Conservation (phyloP, 2,329 filamentous ascomycete species). For the Thielaviopsis musarum region DNA sequence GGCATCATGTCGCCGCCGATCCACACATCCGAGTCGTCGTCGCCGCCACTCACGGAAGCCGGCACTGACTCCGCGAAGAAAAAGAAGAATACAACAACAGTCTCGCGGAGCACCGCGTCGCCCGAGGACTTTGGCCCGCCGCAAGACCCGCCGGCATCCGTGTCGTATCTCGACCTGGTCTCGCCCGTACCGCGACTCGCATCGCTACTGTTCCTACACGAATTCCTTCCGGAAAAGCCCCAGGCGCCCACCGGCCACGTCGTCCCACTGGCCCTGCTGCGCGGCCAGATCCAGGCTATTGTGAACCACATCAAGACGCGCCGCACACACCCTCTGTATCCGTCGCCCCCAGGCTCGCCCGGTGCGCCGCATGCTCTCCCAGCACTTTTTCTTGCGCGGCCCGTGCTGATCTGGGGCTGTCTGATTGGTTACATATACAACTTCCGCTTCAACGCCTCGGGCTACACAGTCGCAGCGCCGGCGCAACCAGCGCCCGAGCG, state of each 20-base stretch:
- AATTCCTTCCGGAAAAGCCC: slow-evolving; percentile 9
- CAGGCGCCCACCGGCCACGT: slow-evolving; percentile 8
- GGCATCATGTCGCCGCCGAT: slow-evolving; percentile 4
- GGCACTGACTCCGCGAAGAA: not conserved
- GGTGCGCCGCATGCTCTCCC: not conserved
- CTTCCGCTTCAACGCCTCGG: slow-evolving; percentile 5
- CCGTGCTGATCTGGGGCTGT: slow-evolving; percentile 11
- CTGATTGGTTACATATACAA: slow-evolving; percentile 11
- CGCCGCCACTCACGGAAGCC: not conserved
- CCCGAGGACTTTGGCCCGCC: not conserved
- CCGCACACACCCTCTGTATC: not conserved
- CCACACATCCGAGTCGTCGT: not conserved
- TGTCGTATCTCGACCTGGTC: slow-evolving; percentile 3
- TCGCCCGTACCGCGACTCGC: slow-evolving; percentile 7
- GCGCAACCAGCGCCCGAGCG: slow-evolving; percentile 6
- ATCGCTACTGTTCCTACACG: slow-evolving; percentile 5
- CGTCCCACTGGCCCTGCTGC: slow-evolving; percentile 1
- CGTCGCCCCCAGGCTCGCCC: not conserved
- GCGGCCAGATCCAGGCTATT: slow-evolving; percentile 9
- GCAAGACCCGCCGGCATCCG: not conserved
- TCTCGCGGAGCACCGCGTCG: not conserved
- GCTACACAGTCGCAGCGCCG: slow-evolving; percentile 1
- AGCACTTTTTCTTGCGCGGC: slow-evolving; percentile 3
- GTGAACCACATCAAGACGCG: slow-evolving; percentile 10
- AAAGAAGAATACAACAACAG: not conserved